Conservation (phyloP, 495 filamentous ascomycete genomes). For the Aspergillus bridgeri region DNA sequence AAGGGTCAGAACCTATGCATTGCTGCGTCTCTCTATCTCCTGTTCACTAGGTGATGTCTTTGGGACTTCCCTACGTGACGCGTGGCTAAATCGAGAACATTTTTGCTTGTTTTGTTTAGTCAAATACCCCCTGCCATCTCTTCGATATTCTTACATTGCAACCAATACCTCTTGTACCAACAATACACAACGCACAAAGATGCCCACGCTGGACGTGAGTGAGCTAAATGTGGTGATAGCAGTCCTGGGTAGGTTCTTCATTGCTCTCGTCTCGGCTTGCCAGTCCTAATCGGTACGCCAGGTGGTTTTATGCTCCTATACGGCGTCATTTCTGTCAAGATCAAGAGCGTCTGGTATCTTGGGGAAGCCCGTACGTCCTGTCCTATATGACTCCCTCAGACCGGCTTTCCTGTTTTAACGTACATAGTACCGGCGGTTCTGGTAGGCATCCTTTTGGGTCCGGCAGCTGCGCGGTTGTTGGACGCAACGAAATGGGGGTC, state of each 20-base stretch:
- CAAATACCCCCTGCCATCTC: background rate
- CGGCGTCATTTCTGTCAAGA: conserved; percentile 7
- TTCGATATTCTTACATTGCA: background rate
- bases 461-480: conserved; percentile 2
- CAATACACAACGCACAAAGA: background rate
- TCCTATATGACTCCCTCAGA: background rate
- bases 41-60: background rate
- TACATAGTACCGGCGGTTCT: conserved; percentile 6
- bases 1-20: background rate
- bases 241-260: background rate
- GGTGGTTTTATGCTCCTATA: conserved; percentile 7
- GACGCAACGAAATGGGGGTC: conserved; percentile 11
- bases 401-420: background rate
- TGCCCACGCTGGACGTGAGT: conserved; percentile 7
- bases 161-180: background rate
- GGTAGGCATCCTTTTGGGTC: conserved; percentile 6
- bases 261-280: background rate
- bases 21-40: background rate
- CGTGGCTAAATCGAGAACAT: background rate
- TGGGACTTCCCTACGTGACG: background rate
- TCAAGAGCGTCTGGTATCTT: conserved; percentile 7
- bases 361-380: conserved; percentile 7
- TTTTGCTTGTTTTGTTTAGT: background rate
- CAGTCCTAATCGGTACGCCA: background rate
- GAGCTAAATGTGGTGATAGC: conserved; percentile 8